These are phyloP conservation scores for Diaporthe humulicola DNA, from an alignment of 2,329 filamentous ascomycete genomes.

Conservation along the genomic window DNA sequence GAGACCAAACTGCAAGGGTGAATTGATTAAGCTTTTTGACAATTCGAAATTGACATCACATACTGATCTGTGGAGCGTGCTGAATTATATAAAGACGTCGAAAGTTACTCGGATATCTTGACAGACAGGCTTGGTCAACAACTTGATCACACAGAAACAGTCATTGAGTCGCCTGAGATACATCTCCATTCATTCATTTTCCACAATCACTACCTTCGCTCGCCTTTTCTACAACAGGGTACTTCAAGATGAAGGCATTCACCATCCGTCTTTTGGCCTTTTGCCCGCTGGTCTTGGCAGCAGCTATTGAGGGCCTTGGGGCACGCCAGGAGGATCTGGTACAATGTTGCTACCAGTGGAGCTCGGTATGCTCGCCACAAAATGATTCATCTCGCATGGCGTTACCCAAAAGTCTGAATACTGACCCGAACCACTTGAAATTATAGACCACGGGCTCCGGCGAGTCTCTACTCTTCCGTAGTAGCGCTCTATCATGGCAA, in stretches of 20 bases:
- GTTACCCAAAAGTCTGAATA: too few relatives aligned
- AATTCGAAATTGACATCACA: not conserved
- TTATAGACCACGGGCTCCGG: not conserved
- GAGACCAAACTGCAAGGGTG: not conserved
- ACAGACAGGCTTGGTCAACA: not conserved
- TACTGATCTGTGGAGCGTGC: not conserved
- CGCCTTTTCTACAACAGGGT: rapidly evolving
- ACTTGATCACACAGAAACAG: not conserved
- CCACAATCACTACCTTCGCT: not conserved
- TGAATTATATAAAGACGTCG: not conserved
- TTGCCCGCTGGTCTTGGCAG: not conserved
- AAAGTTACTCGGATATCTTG: not conserved
- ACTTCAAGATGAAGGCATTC: not conserved
- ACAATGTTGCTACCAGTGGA: not conserved
- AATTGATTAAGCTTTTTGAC: not conserved
- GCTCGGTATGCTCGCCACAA: not conserved
- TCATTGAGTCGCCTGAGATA: not conserved
- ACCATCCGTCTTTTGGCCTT: not conserved
- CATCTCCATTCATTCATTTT: too few relatives aligned
- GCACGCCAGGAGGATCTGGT: not conserved
- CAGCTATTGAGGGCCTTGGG: not conserved
- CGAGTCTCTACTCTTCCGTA: not conserved
- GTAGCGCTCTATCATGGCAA: not conserved
- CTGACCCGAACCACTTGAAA: not conserved
- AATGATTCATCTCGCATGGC: not conserved